Evolutionary conservation across 441 rosid species (phyloP), one percentile per base, ranked within the genome.

Genomic region (Theobroma grandiflorum): DNA sequence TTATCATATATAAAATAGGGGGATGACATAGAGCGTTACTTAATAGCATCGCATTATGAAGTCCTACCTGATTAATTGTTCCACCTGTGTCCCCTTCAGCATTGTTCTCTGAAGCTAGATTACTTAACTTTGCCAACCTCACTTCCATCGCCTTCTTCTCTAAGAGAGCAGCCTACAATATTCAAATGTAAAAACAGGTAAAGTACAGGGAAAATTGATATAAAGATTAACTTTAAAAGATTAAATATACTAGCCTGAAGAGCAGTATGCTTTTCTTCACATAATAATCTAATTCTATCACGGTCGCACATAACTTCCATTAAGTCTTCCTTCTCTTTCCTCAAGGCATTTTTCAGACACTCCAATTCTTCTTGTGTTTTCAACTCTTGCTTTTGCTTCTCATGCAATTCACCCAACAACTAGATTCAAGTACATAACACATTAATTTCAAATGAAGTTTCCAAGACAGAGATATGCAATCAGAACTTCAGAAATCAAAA

Each of bases 331-430:
- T 87, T 90, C 85, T 91, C 99, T 75, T 78, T 78, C 84, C 86
- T 92, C 86, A 91, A 86, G 77, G 91, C 78, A 75, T 78, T 91
- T 89, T 86, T 85, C 85, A 92, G 57, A 75, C 84, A 76, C 79
- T 91, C 91, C 87, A 94, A 76, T 82, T 95, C 96, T 83, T 91
- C 95, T 78, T 83, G 95, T 84, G 94, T 64, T 77, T 83, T 84
- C 52, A 72, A 78, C 84, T 92, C 96, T 85, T 88, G 89, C 47
- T 80, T 85, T 84, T 84, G 90, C 87, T 91, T 95, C 81, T 90
- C 97, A 40, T 85, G 91, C 86, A 95, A 67, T 78, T 95, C 97
- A 82, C 90, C 94, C 78, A 83, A 71, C 82, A 95, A 85, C 99
- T 96, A 84, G 37, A 85, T 59, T 70, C 68, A 80, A 78, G 83